Evolutionary conservation across 140 eudicot species (phyloP).

Genomic region (Cichorium intybus): DNA sequence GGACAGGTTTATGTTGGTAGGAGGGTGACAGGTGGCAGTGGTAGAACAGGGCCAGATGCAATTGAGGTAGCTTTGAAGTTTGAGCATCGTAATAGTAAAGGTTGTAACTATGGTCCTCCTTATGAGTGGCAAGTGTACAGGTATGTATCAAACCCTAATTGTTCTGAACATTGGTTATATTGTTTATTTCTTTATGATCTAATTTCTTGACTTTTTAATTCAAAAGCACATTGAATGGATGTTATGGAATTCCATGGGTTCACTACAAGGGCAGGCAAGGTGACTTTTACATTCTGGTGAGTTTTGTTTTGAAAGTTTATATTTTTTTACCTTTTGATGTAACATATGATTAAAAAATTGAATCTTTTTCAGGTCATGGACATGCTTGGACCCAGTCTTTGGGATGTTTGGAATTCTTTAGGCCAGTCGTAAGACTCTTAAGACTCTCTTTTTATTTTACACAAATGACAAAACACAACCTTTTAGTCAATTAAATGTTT

Average conservation of each 20-base stretch:
- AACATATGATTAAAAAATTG: neutral
- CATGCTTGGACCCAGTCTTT: constrained; percentile 98
- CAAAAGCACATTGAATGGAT: constrained; percentile 76
- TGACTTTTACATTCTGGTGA: constrained; percentile 92
- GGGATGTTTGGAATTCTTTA: constrained; percentile 98
- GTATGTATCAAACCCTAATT: constrained; percentile 38
- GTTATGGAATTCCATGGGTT: constrained; percentile 92
- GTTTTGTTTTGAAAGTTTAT: constrained; percentile 25
- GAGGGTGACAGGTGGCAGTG: constrained; percentile 79
- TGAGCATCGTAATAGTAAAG: constrained; percentile 98
- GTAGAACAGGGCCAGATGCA: constrained; percentile 90
- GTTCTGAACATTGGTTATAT: neutral
- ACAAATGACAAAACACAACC: neutral
- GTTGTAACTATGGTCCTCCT: constrained; percentile 98
- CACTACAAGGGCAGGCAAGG: constrained; percentile 99
- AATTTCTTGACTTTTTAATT: constrained; percentile 4
- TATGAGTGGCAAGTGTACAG: constrained; percentile 99
- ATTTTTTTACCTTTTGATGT: neutral
- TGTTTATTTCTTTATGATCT: neutral
- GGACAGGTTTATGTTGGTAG: constrained; percentile 99
- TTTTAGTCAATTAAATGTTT: neutral
- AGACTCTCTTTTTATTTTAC: neutral
- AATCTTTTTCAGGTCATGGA: constrained; percentile 78
- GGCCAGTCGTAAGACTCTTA: constrained; percentile 89
- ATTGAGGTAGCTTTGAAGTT: constrained; percentile 95